Percentiles rank a stretch among this genome's conserved stretches.
Conservation (phyloP, 2,329 filamentous ascomycete species). For the Nothomitra cinnamomea region DNA sequence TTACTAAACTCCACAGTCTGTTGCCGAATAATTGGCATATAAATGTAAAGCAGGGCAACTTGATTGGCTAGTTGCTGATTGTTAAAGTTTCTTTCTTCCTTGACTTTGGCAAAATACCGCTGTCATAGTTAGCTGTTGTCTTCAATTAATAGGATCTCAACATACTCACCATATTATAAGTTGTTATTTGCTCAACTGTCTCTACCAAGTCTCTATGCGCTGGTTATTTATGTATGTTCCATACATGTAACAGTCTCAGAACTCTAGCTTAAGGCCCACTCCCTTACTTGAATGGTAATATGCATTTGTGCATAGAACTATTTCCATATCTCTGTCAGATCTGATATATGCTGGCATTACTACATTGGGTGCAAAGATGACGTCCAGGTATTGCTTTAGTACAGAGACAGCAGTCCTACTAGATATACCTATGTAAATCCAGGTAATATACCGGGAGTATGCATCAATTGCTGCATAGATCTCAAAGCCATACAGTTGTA, state of each 20-base stretch:
- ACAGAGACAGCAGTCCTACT: background rate
- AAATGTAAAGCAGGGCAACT: conserved; percentile 4
- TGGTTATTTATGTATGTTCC: no score
- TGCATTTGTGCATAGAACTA: conserved; percentile 1
- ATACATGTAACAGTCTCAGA: no score
- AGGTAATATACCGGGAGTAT: conserved; percentile 13
- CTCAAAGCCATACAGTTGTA: conserved; percentile 6
- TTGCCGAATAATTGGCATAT: conserved; percentile 2
- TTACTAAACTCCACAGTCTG: background rate
- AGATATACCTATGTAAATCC: conserved; percentile 8
- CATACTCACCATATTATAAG: no score
- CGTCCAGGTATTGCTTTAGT: background rate
- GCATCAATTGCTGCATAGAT: conserved; percentile 14
- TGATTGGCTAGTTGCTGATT: background rate
- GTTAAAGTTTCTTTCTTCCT: background rate
- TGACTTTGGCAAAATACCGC: no score
- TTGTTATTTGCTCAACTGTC: no score
- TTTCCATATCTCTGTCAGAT: conserved; percentile 5
- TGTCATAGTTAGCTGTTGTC: no score
- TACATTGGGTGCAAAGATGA: conserved; percentile 5
- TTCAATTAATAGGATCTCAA: no score
- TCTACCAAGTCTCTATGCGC: no score
- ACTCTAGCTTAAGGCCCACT: no score
- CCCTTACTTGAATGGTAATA: background rate
- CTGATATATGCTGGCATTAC: background rate